Base-by-base conservation (phyloP, 2,329 filamentous ascomycete genomes). In the Talaromyces piceae region DNA sequence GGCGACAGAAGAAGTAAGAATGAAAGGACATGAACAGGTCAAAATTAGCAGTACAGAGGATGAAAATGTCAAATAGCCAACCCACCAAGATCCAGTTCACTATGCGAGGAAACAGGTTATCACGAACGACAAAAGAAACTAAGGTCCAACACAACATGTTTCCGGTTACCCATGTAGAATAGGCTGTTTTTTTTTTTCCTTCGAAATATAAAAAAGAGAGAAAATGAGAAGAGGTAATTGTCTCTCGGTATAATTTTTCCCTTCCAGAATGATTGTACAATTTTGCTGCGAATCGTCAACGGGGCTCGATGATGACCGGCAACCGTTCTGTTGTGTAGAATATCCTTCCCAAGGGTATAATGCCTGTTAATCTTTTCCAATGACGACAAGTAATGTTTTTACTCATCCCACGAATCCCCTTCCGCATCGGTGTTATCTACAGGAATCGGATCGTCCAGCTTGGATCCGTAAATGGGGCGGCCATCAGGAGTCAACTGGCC, bases 401-500 rank as follows among this genome's bases (percentile, higher is more conserved):
- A 68, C 28, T 67, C 66, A 37, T 67, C 64, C 63, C 63, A 68
- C 8, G 52, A 59, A 43, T 68, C 64, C 7, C 62, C 62, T 39
- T 63, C 63, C 33, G 65, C 51, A 25, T 69, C 66, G 5, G 33
- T 37, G 30, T 60, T 59, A 30, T 67, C 62, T 44, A 51, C 52
- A 1, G 61, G 56, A 7, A 67, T 63, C 7, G 60, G 53, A 22
- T 69, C 67, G 33, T 70, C 66, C 9, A 68, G 53, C 49, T 66
- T 67, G 2, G 63, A 64, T 2, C 64, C 65, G 11, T 63, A 65
- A 47, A 73, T 66, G 0, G 72, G 72, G 27, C 66, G 68, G 11
- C 71, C 72, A 20, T 73, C 67, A 1, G 67, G 59, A 5, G 70
- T 72, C 8, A 74, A 61, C 31, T 68, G 66, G 3, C 72, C 72